Evolutionary conservation across 495 filamentous ascomycete genomes (phyloP).

Genomic region (Hypoxylon intermedium): DNA sequence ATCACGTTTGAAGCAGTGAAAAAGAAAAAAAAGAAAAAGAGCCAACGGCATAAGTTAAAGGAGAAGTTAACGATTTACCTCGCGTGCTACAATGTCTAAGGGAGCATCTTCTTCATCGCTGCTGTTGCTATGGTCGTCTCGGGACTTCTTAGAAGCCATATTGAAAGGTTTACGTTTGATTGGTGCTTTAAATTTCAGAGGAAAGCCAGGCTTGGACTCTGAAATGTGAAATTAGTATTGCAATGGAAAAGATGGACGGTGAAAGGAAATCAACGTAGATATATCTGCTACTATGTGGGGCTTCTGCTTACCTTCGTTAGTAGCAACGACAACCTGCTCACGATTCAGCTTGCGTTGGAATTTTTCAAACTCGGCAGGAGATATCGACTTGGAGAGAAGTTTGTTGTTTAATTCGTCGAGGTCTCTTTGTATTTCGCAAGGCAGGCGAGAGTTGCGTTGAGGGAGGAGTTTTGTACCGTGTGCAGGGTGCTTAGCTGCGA

Average conservation of each 20-base stretch:
- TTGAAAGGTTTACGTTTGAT: slow-evolving; percentile 4
- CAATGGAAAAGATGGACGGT: neutral
- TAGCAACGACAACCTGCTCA: slow-evolving; percentile 15
- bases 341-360: neutral
- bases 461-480: neutral
- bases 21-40: neutral
- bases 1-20: neutral
- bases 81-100: slow-evolving; percentile 1
- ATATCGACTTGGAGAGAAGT: neutral
- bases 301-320: slow-evolving; percentile 12
- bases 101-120: slow-evolving; percentile 3
- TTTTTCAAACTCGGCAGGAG: neutral
- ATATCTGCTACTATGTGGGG: neutral
- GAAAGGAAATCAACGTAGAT: neutral
- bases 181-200: neutral
- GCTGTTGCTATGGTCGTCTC: neutral
- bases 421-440: slow-evolving; percentile 23
- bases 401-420: neutral
- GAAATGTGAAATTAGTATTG: neutral
- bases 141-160: slow-evolving; percentile 12
- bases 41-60: neutral
- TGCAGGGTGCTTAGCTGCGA: slow-evolving; percentile 1
- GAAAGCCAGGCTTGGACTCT: slow-evolving; percentile 1
- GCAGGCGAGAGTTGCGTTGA: slow-evolving; percentile 5
- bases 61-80: slow-evolving; percentile 25